These are phyloP conservation scores for Scheffersomyces ergatensis DNA, from an alignment of 805 yeast genomes.

Conservation along the genomic window DNA sequence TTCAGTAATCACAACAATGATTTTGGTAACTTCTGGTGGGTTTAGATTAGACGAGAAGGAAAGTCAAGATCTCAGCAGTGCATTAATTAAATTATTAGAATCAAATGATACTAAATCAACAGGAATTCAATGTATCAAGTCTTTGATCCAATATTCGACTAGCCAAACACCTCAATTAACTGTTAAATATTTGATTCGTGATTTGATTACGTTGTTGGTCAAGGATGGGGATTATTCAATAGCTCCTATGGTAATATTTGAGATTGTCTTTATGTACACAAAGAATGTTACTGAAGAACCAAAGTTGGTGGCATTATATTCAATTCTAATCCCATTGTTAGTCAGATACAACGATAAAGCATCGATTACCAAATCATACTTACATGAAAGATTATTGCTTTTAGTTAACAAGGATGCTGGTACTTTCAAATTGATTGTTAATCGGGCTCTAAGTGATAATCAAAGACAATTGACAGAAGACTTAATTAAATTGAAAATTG, in stretches of 20 bases:
- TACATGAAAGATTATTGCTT: constrained; percentile 46
- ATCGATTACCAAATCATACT: constrained; percentile 27
- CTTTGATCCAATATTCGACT: constrained; percentile 43
- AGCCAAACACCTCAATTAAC: constrained; percentile 26
- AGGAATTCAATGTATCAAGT: constrained; percentile 57
- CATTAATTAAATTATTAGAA: constrained; percentile 22
- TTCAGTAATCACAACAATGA: constrained; percentile 30
- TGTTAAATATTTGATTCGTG: constrained; percentile 46
- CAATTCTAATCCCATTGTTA: constrained; percentile 37
- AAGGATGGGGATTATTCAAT: constrained; percentile 9
- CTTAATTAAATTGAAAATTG: constrained; percentile 31
- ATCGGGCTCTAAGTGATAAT: constrained; percentile 28
- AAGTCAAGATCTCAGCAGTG: constrained; percentile 15
- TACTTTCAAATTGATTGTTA: constrained; percentile 49
- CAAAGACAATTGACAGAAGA: constrained; percentile 44
- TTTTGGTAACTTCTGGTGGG: constrained; percentile 35
- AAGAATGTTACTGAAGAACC: constrained; percentile 26
- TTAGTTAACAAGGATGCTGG: constrained; percentile 44
- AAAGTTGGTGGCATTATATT: constrained; percentile 24
- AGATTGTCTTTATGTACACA: constrained; percentile 46
- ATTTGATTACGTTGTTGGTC: constrained; percentile 30
- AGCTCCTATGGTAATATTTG: constrained; percentile 39
- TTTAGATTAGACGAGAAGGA: constrained; percentile 23
- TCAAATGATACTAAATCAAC: constrained; percentile 21
- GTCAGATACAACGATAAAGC: constrained; percentile 22